Evolutionary conservation across 495 filamentous ascomycete species (phyloP), one percentile per base, ranked within the genome.

Genomic region (Venustampulla echinocandica): DNA sequence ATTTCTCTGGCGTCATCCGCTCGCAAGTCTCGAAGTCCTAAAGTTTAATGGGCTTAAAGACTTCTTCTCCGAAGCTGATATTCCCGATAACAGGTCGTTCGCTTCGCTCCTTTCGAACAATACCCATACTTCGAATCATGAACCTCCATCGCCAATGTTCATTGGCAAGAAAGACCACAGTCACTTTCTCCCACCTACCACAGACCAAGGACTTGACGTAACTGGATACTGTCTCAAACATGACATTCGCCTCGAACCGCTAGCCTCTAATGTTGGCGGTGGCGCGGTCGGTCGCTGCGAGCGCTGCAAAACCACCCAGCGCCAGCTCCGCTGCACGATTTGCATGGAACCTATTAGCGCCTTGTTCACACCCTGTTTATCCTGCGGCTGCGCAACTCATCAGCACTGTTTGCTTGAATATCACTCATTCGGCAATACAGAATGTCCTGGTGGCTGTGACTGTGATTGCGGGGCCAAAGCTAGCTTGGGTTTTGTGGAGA

Each of bases 1-100:
- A 1, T 81, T 77, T 35, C 76, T 83, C 46, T 96, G 90, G 90
- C 74, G 76, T n/a, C 69, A 90, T 6, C 81, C 83, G 0, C 69
- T 85, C 3, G 73, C 81, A 23, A 73, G 83, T 14, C 76, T 87
- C 5, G 87, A 95, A 63, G 76, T 96, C 17, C 68, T 94, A 44
- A 93, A 93, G 55, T 90, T 90, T 61, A 84, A 87, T 36, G 72
- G 76, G 3, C 61, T 84, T 33, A 69, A 66, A 52, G 67, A 72
- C 14, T 63, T 70, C 27, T 53, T 52, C 30, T 14, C 36, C 2
- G 47, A 56, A 13, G n/a, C 44, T 7, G 54, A 56, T n/a, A 47
- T 41, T 17, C 40, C 44, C 10, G 44, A 53, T 13, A 48, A 48
- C 13, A 50, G 50, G 18, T 36, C 49, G 22, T 52, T 42, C 25